Conservation (phyloP, 257 asterid genomes). For the Gentiana straminea region DNA sequence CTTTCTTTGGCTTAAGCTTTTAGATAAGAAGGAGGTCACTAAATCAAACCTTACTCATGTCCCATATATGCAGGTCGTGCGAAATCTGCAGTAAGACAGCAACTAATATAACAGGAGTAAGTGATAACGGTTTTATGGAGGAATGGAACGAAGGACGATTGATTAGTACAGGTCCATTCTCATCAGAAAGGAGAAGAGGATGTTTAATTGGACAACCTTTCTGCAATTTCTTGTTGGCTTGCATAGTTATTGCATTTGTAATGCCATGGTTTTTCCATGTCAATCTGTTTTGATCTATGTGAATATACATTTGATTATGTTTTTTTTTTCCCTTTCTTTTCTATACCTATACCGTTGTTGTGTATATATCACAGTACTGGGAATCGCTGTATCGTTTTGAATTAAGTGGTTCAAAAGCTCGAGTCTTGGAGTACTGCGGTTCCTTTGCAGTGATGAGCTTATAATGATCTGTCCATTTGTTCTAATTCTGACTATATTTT, state of each 20-base stretch:
- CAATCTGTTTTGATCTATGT: conserved; percentile 31
- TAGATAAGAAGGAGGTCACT: too few relatives aligned
- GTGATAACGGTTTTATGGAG: conserved; percentile 43
- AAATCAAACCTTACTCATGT: neutral
- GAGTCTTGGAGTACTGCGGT: too few relatives aligned
- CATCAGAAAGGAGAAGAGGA: conserved; percentile 27
- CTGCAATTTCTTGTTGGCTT: conserved; percentile 71
- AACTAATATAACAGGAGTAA: conserved; percentile 37
- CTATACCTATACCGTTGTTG: conserved; percentile 1
- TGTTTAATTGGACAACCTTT: conserved; percentile 54
- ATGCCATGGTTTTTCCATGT: conserved; percentile 84
- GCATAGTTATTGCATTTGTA: conserved; percentile 57
- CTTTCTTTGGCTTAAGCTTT: too few relatives aligned
- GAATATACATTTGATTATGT: neutral
- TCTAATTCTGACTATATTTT: too few relatives aligned
- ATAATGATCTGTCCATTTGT: too few relatives aligned
- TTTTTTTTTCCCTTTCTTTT: neutral
- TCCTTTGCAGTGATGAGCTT: too few relatives aligned
- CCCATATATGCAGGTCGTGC: conserved; percentile 41
- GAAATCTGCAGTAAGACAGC: conserved; percentile 72
- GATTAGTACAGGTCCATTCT: neutral
- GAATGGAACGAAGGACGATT: conserved; percentile 54
- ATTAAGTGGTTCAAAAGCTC: neutral
- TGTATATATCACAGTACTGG: neutral
- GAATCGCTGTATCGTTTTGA: neutral